These are phyloP conservation scores for Aspergillus conjunctus DNA, from an alignment of 495 filamentous ascomycete genomes.

Conservation along the genomic window DNA sequence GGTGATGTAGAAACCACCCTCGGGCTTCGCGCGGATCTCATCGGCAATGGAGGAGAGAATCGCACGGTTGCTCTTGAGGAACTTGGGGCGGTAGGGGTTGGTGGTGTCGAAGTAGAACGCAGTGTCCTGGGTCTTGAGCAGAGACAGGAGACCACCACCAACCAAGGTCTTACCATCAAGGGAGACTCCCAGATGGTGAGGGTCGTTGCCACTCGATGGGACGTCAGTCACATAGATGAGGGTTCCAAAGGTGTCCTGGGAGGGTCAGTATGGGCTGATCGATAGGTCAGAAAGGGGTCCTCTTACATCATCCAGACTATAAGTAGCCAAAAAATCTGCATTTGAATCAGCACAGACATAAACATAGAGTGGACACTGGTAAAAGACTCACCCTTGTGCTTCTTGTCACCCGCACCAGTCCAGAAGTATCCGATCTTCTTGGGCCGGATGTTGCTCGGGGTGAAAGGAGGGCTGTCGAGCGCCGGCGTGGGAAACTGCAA, in stretches of 20 bases:
- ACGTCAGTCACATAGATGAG: conserved; percentile 62
- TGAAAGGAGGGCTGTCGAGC: conserved; percentile 55
- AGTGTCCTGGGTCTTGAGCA: conserved; percentile 62
- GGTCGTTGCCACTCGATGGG: conserved; percentile 61
- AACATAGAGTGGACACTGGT: no score
- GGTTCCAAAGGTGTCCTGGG: conserved; percentile 59
- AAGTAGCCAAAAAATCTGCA: conserved; percentile 60
- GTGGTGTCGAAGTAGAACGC: conserved; percentile 64
- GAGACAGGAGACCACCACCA: conserved; percentile 61
- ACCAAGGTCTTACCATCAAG: conserved; percentile 61
- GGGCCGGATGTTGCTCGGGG: conserved; percentile 56
- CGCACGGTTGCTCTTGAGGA: conserved; percentile 60
- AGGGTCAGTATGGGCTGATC: background rate
- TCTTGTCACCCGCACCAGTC: conserved; percentile 61
- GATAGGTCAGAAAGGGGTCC: background rate
- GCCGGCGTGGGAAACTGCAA: conserved; percentile 61
- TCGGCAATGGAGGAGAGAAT: conserved; percentile 60
- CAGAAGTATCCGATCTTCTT: conserved; percentile 71
- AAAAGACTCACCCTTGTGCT: conserved; percentile 44
- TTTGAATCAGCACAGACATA: background rate
- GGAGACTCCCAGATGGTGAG: conserved; percentile 61
- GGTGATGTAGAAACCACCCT: conserved; percentile 64
- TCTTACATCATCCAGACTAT: conserved; percentile 59
- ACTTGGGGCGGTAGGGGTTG: conserved; percentile 59
- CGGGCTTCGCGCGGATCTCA: conserved; percentile 66